Conservation (phyloP, 352 stramenopile genomes). For the Phytophthora sp. region DNA sequence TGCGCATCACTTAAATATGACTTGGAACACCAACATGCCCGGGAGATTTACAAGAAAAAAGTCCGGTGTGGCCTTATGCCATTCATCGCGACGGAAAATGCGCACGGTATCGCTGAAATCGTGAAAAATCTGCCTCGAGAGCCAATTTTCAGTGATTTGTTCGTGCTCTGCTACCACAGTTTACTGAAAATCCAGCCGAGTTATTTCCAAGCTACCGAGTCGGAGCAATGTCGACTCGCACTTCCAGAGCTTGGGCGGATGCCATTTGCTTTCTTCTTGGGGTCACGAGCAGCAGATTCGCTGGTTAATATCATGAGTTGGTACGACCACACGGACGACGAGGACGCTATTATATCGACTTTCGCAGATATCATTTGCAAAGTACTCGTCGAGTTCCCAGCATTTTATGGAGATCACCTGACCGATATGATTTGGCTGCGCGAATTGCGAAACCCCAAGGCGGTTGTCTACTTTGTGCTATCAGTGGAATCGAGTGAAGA, state of each 20-base stretch:
- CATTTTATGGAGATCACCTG: conserved; percentile 71
- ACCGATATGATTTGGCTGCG: conserved; percentile 73
- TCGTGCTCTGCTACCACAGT: conserved; percentile 68
- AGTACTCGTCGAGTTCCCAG: conserved; percentile 64
- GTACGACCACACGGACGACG: conserved; percentile 48
- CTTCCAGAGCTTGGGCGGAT: conserved; percentile 60
- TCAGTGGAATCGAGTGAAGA: conserved; percentile 63
- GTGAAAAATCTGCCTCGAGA: conserved; percentile 81
- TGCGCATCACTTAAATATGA: conserved; percentile 85
- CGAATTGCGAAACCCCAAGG: conserved; percentile 51
- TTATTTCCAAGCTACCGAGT: conserved; percentile 71
- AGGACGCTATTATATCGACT: conserved; percentile 44
- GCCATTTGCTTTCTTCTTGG: conserved; percentile 79
- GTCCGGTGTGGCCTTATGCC: conserved; percentile 65
- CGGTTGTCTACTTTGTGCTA: conserved; percentile 71
- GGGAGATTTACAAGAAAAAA: conserved; percentile 84
- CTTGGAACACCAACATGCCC: conserved; percentile 68
- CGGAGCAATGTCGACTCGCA: conserved; percentile 47
- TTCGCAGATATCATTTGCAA: conserved; percentile 79
- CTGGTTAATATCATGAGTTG: conserved; percentile 57
- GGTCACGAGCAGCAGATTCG: conserved; percentile 57
- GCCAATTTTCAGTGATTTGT: conserved; percentile 79
- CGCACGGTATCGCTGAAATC: conserved; percentile 79
- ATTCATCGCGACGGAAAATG: conserved; percentile 68
- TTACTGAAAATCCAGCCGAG: conserved; percentile 53